These are phyloP conservation scores for Dendrostoma leiphaemia DNA, from an alignment of 2,329 filamentous ascomycete genomes.

Conservation along the genomic window DNA sequence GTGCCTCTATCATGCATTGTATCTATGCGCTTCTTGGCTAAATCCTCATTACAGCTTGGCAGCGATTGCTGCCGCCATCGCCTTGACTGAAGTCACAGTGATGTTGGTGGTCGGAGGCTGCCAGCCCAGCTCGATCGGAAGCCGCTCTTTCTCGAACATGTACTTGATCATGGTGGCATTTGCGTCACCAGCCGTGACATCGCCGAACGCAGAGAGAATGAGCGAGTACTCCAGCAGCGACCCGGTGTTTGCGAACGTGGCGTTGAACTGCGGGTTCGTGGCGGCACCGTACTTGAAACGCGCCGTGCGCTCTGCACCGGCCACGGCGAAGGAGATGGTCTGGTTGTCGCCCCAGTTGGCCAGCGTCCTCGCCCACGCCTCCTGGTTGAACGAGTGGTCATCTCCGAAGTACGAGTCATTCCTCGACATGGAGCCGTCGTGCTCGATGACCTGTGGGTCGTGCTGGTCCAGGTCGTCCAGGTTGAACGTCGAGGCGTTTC, in stretches of 20 bases:
- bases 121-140: conserved; percentile 21
- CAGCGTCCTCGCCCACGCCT: conserved; percentile 9
- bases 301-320: background rate
- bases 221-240: conserved; percentile 8
- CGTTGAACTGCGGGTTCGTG: conserved; percentile 9
- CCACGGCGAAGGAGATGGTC: conserved; percentile 3
- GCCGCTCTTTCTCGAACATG: conserved; percentile 7
- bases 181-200: background rate
- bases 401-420: conserved; percentile 13
- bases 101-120: conserved; percentile 20
- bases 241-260: background rate
- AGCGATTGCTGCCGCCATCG: conserved; percentile 13
- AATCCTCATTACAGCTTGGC: no score
- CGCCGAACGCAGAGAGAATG: conserved; percentile 11
- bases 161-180: conserved; percentile 9
- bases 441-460: conserved; percentile 3
- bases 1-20: no score
- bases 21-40: no score
- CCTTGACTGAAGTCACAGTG: conserved; percentile 7
- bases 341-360: conserved; percentile 4
- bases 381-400: conserved; percentile 3
- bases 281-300: conserved; percentile 1
- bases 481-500: conserved; percentile 7
- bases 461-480: conserved; percentile 10
- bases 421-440: conserved; percentile 5